phyloP scores from a whole-genome alignment of 768 basidiomycete genomes.

The Dacryopinax spathularia region DNA sequence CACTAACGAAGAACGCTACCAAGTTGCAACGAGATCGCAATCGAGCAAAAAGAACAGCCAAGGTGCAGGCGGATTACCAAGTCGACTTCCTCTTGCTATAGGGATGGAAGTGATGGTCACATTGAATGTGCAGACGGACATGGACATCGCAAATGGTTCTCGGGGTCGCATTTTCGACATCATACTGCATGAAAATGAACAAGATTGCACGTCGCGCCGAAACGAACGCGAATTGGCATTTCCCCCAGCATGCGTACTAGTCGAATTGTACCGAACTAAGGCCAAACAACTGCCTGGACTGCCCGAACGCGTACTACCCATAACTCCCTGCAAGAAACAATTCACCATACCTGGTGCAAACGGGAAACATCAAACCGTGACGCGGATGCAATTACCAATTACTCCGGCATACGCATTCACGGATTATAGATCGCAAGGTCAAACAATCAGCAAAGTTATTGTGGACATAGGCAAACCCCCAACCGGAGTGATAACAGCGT shows the following conservation, averaged over 20 bases:
- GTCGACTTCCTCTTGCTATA: slow-evolving; percentile 15
- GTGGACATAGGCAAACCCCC: neutral
- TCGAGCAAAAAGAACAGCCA: neutral
- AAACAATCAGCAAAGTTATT: slow-evolving; percentile 22
- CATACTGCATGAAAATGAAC: slow-evolving; percentile 24
- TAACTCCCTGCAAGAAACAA: neutral
- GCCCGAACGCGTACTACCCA: neutral
- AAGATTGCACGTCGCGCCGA: neutral
- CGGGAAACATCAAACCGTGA: slow-evolving; percentile 3
- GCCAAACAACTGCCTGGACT: neutral
- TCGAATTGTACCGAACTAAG: neutral
- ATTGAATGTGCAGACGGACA: slow-evolving; percentile 27
- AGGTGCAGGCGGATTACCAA: neutral
- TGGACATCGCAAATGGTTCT: slow-evolving; percentile 30
- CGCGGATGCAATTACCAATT: slow-evolving; percentile 22
- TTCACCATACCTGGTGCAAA: slow-evolving; percentile 14
- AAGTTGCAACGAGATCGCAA: neutral
- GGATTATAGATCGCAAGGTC: slow-evolving; percentile 31
- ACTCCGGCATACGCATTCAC: slow-evolving; percentile 32
- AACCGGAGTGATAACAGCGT: neutral
- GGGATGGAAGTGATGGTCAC: slow-evolving; percentile 30
- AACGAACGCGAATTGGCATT: slow-evolving; percentile 16
- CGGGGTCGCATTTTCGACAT: slow-evolving; percentile 25
- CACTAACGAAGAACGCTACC: neutral
- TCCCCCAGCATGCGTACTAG: slow-evolving; percentile 22